phyloP scores from a whole-genome alignment of 1,284 basidiomycete genomes.

The Inonotus hispidus region DNA sequence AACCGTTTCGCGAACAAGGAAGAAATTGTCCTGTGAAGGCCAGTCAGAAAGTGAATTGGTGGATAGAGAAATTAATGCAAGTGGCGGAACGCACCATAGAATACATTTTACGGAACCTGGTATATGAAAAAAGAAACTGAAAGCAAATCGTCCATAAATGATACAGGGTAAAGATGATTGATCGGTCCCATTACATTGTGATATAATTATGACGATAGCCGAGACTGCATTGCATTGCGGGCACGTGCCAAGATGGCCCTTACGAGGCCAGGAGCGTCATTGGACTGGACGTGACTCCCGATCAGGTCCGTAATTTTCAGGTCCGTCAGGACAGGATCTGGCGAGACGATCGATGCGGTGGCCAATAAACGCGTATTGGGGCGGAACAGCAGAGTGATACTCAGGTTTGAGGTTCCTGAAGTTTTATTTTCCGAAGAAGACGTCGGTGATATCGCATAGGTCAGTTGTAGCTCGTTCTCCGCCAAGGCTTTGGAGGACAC shows the following conservation, averaged over 20 bases:
- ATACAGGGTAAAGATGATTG: background rate
- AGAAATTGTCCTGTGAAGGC: no score
- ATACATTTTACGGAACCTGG: background rate
- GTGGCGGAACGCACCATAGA: background rate
- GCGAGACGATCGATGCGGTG: slow-evolving; percentile 47
- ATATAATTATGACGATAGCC: background rate
- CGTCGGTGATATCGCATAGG: slow-evolving; percentile 36
- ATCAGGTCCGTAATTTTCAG: slow-evolving; percentile 57
- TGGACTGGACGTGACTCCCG: slow-evolving; percentile 55
- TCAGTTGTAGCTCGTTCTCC: slow-evolving; percentile 70
- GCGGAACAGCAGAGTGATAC: slow-evolving; percentile 56
- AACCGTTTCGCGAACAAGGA: no score
- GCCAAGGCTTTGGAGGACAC: slow-evolving; percentile 53
- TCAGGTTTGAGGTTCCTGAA: slow-evolving; percentile 19
- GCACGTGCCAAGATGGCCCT: slow-evolving; percentile 54
- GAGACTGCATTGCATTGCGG: slow-evolving; percentile 27
- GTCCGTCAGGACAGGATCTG: slow-evolving; percentile 37
- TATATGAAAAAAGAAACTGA: background rate
- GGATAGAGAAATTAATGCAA: background rate
- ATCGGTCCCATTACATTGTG: no score
- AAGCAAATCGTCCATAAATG: background rate
- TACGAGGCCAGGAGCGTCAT: slow-evolving; percentile 68
- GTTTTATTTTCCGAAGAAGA: background rate
- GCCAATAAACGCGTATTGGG: slow-evolving; percentile 62
- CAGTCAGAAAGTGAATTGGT: no score